phyloP scores from a whole-genome alignment of 108 stramenopile genomes.

The Cylindrotheca closterium region DNA sequence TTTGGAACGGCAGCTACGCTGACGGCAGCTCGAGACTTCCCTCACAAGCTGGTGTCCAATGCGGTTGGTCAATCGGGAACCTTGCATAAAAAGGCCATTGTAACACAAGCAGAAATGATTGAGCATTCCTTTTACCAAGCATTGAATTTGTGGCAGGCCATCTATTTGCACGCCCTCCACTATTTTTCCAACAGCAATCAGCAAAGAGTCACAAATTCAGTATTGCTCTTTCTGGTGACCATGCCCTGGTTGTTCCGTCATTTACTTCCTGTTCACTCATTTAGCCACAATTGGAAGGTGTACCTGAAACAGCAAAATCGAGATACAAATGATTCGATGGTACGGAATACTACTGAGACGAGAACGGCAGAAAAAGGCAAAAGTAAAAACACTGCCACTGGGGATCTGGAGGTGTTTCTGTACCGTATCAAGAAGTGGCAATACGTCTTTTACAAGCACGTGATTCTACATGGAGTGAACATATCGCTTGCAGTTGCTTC shows the following conservation, averaged over 20 bases:
- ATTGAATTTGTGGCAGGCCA: conserved; percentile 68
- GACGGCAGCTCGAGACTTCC: conserved; percentile 76
- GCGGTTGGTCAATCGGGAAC: conserved; percentile 65
- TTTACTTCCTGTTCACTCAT: conserved; percentile 76
- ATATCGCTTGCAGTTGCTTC: conserved; percentile 40
- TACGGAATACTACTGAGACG: not conserved
- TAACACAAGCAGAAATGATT: conserved; percentile 87
- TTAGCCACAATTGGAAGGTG: conserved; percentile 65
- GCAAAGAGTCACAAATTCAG: conserved; percentile 4
- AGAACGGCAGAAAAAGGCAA: conserved; percentile 3
- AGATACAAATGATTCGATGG: conserved; percentile 1
- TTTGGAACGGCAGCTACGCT: conserved; percentile 61
- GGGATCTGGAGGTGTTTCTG: conserved; percentile 36
- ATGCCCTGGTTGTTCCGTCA: conserved; percentile 65
- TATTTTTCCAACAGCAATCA: conserved; percentile 4
- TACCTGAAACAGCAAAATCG: conserved; percentile 19
- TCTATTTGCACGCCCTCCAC: conserved; percentile 54
- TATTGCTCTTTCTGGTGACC: conserved; percentile 48
- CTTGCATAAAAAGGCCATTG: conserved; percentile 60
- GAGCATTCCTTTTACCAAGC: conserved; percentile 86
- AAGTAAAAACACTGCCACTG: not conserved
- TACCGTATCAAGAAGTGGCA: conserved; percentile 88
- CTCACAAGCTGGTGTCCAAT: conserved; percentile 55
- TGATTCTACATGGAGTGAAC: conserved; percentile 79
- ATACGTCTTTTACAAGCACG: conserved; percentile 88